Evolutionary conservation across 2,329 filamentous ascomycete genomes (phyloP), one percentile per base, ranked within the genome.

Genomic region (Elsinoe perseae): DNA sequence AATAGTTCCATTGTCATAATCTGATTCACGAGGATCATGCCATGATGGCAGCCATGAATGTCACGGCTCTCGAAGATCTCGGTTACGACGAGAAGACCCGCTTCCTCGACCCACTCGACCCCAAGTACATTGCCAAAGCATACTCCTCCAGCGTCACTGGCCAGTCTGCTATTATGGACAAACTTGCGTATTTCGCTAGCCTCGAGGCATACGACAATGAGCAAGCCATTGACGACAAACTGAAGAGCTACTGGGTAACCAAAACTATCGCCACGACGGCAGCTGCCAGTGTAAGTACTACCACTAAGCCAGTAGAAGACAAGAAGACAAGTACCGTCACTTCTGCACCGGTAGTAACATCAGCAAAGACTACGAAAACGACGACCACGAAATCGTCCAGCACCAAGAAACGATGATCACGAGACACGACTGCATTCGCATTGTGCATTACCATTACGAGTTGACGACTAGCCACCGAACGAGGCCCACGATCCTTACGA

Each of bases 31-130:
- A 59, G 36, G 73, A 75, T 58, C 61, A 73, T 57, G 67, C 70
- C 48, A 74, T 75, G 73, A 65, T 75, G 62, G 72, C 66, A 2
- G 72, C 68, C 1, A 72, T 75, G 65, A 74, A 75, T 57, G 68
- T 73, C 18, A 72, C 71, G 4, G 60, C 64, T 4, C 65, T 75
- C 3, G 58, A 42, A 6, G 63, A 62, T n/a, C 62, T 70, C 61
- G 67, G 68, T 16, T 69, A 70, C 56, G 58, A 64, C 50, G 63
- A 67, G 6, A 60, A 62, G 16, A 70, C 68, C 1, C 36, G 30
- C 48, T 63, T 61, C 50, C 43, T 63, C 30, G 62, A 64, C 18
- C 62, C 62, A 4, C 60, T 64, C 58, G 61, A 63, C 2, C 32
- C 53, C 0, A 52, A 52, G 18, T 64, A 58, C 32, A 59, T 58